A percentile compares a stretch with the other conserved stretches of the same genome.
These are phyloP conservation scores for Puccinia hordei DNA, from an alignment of 1,284 basidiomycete genomes.

Conservation along the genomic window DNA sequence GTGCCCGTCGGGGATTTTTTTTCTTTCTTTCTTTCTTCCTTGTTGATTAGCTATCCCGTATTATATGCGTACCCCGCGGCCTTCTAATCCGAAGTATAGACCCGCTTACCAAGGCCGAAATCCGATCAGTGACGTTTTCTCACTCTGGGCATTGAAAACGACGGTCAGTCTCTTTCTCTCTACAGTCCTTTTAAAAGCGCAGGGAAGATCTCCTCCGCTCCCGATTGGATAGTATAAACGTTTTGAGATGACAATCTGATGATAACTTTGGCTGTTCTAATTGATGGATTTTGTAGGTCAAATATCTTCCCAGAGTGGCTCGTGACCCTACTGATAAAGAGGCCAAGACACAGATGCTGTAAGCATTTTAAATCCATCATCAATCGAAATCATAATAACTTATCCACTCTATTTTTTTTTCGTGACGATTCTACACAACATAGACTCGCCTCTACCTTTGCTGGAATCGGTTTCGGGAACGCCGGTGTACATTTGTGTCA, in stretches of 20 bases:
- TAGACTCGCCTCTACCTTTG: slow-evolving; percentile 83
- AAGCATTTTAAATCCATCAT: slow-evolving; percentile 36
- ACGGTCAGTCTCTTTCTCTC: slow-evolving; percentile 62
- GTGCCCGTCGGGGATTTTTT: too few species aligned
- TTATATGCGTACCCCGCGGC: slow-evolving; percentile 82
- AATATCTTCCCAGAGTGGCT: slow-evolving; percentile 83
- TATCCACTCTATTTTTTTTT: slow-evolving; percentile 59
- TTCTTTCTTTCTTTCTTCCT: too few species aligned
- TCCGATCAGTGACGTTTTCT: slow-evolving; percentile 91
- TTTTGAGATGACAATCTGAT: too few species aligned
- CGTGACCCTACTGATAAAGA: slow-evolving; percentile 76
- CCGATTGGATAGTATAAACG: too few species aligned
- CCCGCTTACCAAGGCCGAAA: slow-evolving; percentile 94
- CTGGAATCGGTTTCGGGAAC: slow-evolving; percentile 94
- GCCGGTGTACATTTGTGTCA: slow-evolving; percentile 88
- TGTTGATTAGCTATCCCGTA: slow-evolving; percentile 62
- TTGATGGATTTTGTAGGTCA: too few species aligned
- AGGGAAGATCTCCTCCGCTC: not conserved
- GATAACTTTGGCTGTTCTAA: too few species aligned
- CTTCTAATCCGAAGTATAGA: slow-evolving; percentile 81
- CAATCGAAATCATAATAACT: slow-evolving; percentile 31
- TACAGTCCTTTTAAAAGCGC: not conserved
- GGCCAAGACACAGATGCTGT: slow-evolving; percentile 89
- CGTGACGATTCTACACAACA: not conserved
- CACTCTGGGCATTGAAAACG: slow-evolving; percentile 87